A percentile compares a stretch with the other conserved stretches of the same genome.
These are phyloP conservation scores for Begonia fuchsioides DNA, from an alignment of 306 rosid genomes.

Conservation along the genomic window DNA sequence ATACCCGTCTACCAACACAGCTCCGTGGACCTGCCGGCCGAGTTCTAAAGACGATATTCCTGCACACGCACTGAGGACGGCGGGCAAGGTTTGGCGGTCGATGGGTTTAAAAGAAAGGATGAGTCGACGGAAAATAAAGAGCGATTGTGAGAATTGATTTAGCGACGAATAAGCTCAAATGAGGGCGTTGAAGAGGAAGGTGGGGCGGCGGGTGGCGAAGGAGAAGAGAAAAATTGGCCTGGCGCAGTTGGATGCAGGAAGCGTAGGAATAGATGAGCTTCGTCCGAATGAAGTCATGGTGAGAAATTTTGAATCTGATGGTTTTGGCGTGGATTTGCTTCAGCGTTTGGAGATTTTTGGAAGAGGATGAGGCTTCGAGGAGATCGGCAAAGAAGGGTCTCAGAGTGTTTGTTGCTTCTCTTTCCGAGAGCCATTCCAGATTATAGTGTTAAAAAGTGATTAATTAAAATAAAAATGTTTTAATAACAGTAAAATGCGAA, in stretches of 20 bases:
- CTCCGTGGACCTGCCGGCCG: conserved; percentile 50
- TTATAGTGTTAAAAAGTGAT: too few species aligned
- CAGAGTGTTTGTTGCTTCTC: neutral
- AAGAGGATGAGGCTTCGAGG: conserved; percentile 26
- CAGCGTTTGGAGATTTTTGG: conserved; percentile 24
- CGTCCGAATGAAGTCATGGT: conserved; percentile 32
- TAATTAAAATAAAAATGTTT: too few species aligned
- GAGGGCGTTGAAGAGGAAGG: conserved; percentile 52
- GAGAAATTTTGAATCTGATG: conserved; percentile 26
- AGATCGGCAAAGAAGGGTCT: conserved; percentile 26
- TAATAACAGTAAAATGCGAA: too few species aligned
- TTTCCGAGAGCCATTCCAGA: too few species aligned
- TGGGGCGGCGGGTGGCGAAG: conserved; percentile 41
- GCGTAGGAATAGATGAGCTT: conserved; percentile 52
- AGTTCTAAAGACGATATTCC: conserved; percentile 26
- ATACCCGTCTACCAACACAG: conserved; percentile 36
- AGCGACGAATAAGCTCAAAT: conserved; percentile 45
- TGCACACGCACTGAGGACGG: conserved; percentile 46
- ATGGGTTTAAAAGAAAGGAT: conserved; percentile 16
- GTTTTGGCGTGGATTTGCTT: conserved; percentile 34
- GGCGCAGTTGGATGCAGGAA: conserved; percentile 32
- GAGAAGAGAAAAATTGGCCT: conserved; percentile 38
- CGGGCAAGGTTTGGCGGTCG: conserved; percentile 36
- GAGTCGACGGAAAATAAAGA: conserved; percentile 36
- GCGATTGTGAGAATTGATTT: conserved; percentile 29